These are phyloP conservation scores for Candida ipomoeae DNA, from an alignment of 805 yeast species.

Conservation along the genomic window DNA sequence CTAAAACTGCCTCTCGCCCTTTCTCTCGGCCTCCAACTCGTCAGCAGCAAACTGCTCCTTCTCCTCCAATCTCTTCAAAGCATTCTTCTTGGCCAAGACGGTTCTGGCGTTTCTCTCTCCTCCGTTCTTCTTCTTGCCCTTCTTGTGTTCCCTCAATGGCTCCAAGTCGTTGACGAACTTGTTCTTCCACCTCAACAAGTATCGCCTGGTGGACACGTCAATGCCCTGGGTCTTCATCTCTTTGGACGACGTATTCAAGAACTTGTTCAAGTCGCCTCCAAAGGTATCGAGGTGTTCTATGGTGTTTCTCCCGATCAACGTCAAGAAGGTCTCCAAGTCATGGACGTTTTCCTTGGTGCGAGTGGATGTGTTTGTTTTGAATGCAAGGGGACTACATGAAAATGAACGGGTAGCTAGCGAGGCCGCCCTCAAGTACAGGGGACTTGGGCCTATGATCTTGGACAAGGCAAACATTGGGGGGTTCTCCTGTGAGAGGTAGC, in stretches of 20 bases:
- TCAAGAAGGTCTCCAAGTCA: slow-evolving; percentile 69
- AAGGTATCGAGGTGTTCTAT: slow-evolving; percentile 64
- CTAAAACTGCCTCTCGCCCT: slow-evolving; percentile 41
- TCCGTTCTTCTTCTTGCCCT: slow-evolving; percentile 74
- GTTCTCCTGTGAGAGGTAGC: not conserved
- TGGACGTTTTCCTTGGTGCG: slow-evolving; percentile 43
- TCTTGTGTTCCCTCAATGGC: slow-evolving; percentile 51
- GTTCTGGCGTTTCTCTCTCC: slow-evolving; percentile 77
- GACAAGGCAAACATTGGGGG: slow-evolving; percentile 13
- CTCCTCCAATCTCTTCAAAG: slow-evolving; percentile 56
- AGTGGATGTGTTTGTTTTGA: slow-evolving; percentile 49
- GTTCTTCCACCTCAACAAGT: slow-evolving; percentile 70
- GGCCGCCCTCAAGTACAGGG: slow-evolving; percentile 5
- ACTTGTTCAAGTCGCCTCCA: slow-evolving; percentile 54
- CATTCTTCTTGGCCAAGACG: slow-evolving; percentile 50
- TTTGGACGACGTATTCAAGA: slow-evolving; percentile 53
- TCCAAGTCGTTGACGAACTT: slow-evolving; percentile 54
- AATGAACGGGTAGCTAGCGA: slow-evolving; percentile 8
- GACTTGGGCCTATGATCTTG: slow-evolving; percentile 10
- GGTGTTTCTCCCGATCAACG: slow-evolving; percentile 73
- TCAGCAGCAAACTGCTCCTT: slow-evolving; percentile 37
- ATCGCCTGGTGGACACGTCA: slow-evolving; percentile 66
- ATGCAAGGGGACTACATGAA: slow-evolving; percentile 11
- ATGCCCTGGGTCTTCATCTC: slow-evolving; percentile 73
- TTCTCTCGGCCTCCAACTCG: slow-evolving; percentile 38